A percentile compares a stretch with the other conserved stretches of the same genome.
Conservation (phyloP, 768 basidiomycete genomes). For the Tricholoma terreum region DNA sequence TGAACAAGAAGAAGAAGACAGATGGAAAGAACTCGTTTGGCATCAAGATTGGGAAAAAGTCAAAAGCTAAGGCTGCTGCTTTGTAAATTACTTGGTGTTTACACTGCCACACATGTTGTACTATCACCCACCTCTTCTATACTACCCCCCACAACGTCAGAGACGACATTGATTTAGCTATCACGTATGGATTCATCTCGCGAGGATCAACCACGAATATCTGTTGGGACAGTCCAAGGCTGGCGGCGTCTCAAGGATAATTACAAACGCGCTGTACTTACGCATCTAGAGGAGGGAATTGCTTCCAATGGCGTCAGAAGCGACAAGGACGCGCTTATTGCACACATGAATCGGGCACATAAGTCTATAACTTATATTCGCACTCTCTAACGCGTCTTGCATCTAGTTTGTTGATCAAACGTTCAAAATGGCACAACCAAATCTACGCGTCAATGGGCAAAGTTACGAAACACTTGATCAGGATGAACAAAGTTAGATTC, state of each 20-base stretch:
- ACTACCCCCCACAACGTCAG: not conserved
- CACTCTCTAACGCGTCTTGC: conserved; percentile 6
- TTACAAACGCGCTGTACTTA: conserved; percentile 45
- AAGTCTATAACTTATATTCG: not conserved
- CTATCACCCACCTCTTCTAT: conserved; percentile 4
- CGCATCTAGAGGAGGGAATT: conserved; percentile 46
- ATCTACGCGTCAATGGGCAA: conserved; percentile 78
- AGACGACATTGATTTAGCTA: not conserved
- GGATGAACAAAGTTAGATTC: conserved; percentile 46
- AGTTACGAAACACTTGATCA: conserved; percentile 64
- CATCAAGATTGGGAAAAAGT: conserved; percentile 69
- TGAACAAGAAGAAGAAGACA: conserved; percentile 60
- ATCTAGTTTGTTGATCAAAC: conserved; percentile 59
- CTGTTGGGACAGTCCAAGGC: conserved; percentile 62
- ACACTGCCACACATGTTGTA: conserved; percentile 10
- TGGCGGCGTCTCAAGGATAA: conserved; percentile 62
- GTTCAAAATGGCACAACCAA: conserved; percentile 61
- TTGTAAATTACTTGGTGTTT: not conserved
- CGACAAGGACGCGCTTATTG: conserved; percentile 47
- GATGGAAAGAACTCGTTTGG: conserved; percentile 64
- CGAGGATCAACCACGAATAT: conserved; percentile 49
- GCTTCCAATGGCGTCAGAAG: conserved; percentile 33
- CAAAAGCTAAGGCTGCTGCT: conserved; percentile 15
- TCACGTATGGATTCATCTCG: conserved; percentile 32
- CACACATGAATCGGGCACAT: conserved; percentile 50